Percentiles rank a stretch among this genome's conserved stretches.
Conservation (phyloP, 2,329 filamentous ascomycete genomes). For the Stagonosporopsis tanaceti region DNA sequence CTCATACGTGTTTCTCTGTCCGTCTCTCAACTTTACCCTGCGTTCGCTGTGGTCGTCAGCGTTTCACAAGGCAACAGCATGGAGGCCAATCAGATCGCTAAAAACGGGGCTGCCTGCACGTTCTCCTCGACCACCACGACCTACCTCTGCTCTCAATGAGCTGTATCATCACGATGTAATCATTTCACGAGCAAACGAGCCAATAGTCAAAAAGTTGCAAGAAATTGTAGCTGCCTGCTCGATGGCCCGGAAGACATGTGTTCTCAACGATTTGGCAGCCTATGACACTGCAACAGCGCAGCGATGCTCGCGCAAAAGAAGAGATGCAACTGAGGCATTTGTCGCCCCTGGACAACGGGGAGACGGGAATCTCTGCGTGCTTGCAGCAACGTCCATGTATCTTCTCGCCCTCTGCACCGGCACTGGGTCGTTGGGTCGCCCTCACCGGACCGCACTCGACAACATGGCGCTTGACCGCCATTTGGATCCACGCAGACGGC, state of each 20-base stretch:
- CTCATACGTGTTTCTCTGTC: constrained; percentile 28
- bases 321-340: constrained; percentile 11
- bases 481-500: neutral
- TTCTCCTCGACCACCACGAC: constrained; percentile 10
- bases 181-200: constrained; percentile 1
- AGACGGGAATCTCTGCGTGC: constrained; percentile 4
- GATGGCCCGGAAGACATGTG: neutral
- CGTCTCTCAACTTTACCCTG: constrained; percentile 18
- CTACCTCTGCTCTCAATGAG: neutral
- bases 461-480: constrained; percentile 14
- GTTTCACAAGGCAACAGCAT: constrained; percentile 43
- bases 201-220: constrained; percentile 5
- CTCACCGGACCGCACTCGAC: constrained; percentile 10
- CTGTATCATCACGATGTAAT: neutral
- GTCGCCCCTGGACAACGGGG: constrained; percentile 5
- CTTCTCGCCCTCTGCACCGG: constrained; percentile 1
- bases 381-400: neutral
- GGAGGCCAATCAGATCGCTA: constrained; percentile 32
- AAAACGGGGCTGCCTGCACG: constrained; percentile 36
- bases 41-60: constrained; percentile 24
- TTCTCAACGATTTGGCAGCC: constrained; percentile 7
- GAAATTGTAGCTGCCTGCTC: constrained; percentile 7
- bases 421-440: constrained; percentile 1
- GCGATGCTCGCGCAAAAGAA: neutral
- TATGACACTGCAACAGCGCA: constrained; percentile 1